A percentile compares a stretch with the other conserved stretches of the same genome.
These are phyloP conservation scores for Allium fistulosum DNA, from an alignment of 106 monocot genomes.

Conservation along the genomic window DNA sequence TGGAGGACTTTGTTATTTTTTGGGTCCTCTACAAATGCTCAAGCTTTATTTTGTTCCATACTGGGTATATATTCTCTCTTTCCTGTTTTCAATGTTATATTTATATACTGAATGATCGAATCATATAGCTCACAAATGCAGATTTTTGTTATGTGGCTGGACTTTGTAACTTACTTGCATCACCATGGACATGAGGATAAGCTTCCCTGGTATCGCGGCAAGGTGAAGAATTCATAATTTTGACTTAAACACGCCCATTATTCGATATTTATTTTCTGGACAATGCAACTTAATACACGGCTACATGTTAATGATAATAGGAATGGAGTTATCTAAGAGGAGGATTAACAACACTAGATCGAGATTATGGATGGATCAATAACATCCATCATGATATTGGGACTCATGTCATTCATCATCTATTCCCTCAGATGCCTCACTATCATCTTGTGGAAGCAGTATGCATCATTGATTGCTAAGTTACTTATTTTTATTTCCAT, in stretches of 20 bases:
- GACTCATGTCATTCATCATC: slow-evolving; percentile 93
- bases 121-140: slow-evolving; percentile 13
- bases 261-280: not conserved
- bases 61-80: slow-evolving; percentile 19
- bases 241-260: too few species aligned
- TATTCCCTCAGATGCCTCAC: slow-evolving; percentile 92
- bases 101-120: not conserved
- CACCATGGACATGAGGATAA: slow-evolving; percentile 87
- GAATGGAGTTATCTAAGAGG: slow-evolving; percentile 95
- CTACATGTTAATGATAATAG: slow-evolving; percentile 49
- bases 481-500: slow-evolving; percentile 44
- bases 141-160: slow-evolving; percentile 82
- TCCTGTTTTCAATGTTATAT: not conserved
- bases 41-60: slow-evolving; percentile 69
- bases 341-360: slow-evolving; percentile 70
- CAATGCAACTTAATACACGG: not conserved
- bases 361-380: slow-evolving; percentile 88
- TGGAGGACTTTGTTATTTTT: slow-evolving; percentile 18
- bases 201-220: slow-evolving; percentile 92
- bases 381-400: slow-evolving; percentile 92
- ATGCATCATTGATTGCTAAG: slow-evolving; percentile 29
- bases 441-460: slow-evolving; percentile 85
- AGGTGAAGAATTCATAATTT: slow-evolving; percentile 28
- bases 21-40: slow-evolving; percentile 47
- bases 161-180: slow-evolving; percentile 89